These are phyloP conservation scores for Candida pseudoglaebosa DNA, from an alignment of 805 yeast genomes.

Conservation along the genomic window DNA sequence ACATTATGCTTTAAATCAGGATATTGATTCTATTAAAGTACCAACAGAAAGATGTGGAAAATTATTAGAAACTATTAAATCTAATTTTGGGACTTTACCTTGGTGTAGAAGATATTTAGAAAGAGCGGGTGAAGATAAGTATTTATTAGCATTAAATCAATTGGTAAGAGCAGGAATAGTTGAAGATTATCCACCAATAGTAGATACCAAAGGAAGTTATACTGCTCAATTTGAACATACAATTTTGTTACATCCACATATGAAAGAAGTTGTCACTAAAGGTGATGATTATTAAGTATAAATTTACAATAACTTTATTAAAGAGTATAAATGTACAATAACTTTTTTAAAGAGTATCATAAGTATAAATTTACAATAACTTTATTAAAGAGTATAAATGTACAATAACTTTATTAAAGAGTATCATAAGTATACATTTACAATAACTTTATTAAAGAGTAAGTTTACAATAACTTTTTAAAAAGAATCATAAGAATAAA, in stretches of 20 bases:
- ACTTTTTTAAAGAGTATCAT: no score
- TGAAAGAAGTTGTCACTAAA: conserved; percentile 89
- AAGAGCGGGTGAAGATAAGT: conserved; percentile 86
- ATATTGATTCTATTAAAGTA: conserved; percentile 34
- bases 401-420: no score
- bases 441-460: no score
- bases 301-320: no score
- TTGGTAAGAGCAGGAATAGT: conserved; percentile 84
- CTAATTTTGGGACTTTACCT: conserved; percentile 89
- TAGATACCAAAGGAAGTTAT: conserved; percentile 77
- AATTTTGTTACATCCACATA: conserved; percentile 79
- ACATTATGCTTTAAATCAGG: conserved; percentile 73
- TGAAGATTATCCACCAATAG: conserved; percentile 90
- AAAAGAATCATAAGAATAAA: conserved; percentile 34
- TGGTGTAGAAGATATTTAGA: conserved; percentile 96
- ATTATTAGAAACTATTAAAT: conserved; percentile 65
- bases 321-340: no score
- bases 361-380: conserved; percentile 12
- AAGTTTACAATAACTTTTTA: no score
- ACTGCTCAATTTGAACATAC: conserved; percentile 98
- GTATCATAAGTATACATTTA: conserved; percentile 32
- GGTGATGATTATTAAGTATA: conserved; percentile 79
- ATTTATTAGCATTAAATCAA: conserved; percentile 78
- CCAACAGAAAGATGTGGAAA: conserved; percentile 67
- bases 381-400: no score